phyloP scores from a whole-genome alignment of 169 alveolate species.

The Eimeria zaria region DNA sequence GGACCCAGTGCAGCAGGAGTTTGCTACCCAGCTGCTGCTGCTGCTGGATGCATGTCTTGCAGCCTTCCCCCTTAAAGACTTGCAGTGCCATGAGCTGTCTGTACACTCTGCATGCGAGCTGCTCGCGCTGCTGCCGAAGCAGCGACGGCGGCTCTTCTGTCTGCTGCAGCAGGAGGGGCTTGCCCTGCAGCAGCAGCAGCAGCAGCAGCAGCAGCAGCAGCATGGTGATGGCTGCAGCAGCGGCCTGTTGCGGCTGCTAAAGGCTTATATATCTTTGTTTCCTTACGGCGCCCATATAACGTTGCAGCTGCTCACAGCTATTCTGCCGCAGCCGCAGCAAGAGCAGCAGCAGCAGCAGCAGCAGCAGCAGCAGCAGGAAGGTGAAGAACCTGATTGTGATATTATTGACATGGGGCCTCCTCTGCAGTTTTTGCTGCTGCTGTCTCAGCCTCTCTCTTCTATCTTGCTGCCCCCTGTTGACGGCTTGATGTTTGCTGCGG shows the following conservation, averaged over 20 bases:
- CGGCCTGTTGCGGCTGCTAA: constrained; percentile 50
- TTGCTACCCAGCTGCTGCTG: constrained; percentile 69
- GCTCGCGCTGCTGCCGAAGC: constrained; percentile 61
- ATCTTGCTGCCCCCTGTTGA: constrained; percentile 68
- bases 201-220: constrained; percentile 42
- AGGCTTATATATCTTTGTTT: constrained; percentile 3
- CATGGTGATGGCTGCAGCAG: constrained; percentile 28
- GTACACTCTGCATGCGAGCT: constrained; percentile 51
- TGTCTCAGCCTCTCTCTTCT: constrained; percentile 50
- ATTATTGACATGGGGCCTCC: constrained; percentile 42
- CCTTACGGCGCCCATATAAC: constrained; percentile 79
- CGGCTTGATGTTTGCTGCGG: constrained; percentile 46
- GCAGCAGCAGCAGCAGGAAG: constrained; percentile 51
- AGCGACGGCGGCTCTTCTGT: constrained; percentile 7
- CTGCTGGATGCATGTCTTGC: constrained; percentile 51
- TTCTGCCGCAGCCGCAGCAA: constrained; percentile 79
- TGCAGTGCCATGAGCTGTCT: constrained; percentile 79
- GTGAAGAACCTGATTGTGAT: constrained; percentile 37
- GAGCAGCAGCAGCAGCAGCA: constrained; percentile 73
- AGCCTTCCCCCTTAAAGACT: constrained; percentile 45
- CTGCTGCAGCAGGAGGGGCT: constrained; percentile 63
- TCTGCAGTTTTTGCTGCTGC: constrained; percentile 50
- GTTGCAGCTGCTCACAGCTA: constrained; percentile 76
- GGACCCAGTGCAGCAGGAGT: constrained; percentile 73
- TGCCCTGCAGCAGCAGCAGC: not conserved